Conservation (phyloP, 2,329 filamentous ascomycete species). For the Lecanicillium sp. region DNA sequence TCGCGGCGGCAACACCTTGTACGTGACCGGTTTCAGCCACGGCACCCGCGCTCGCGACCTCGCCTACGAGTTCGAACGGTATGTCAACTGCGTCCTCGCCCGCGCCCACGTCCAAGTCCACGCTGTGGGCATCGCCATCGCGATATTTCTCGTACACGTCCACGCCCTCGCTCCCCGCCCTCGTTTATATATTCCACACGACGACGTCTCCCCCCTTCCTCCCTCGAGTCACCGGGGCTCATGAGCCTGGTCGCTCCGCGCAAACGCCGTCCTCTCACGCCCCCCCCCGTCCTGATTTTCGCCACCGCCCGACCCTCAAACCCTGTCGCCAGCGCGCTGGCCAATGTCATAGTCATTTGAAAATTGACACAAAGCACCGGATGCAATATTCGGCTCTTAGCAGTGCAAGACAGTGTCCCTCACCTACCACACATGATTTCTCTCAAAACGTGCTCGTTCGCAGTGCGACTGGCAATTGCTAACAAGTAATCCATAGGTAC, state of each 20-base stretch:
- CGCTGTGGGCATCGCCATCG: conserved; percentile 25
- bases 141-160: conserved; percentile 24
- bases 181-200: conserved; percentile 14
- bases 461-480: too few species aligned
- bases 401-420: too few species aligned
- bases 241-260: conserved; percentile 13
- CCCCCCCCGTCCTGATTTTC: too few species aligned
- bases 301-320: too few species aligned
- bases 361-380: neutral
- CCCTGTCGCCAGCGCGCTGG: too few species aligned
- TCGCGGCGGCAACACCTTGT: conserved; percentile 87
- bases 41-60: conserved; percentile 97
- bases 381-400: too few species aligned
- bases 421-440: too few species aligned
- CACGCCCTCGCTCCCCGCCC: conserved; percentile 29
- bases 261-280: neutral
- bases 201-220: too few species aligned
- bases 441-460: too few species aligned
- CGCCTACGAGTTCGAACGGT: conserved; percentile 99
- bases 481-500: conserved; percentile 57
- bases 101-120: conserved; percentile 24
- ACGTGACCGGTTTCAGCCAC: conserved; percentile 98
- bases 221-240: neutral
- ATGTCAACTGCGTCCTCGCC: conserved; percentile 57
- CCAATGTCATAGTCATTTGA: neutral